Base-by-base conservation (phyloP, 768 basidiomycete genomes). In the Mycena amicta region DNA sequence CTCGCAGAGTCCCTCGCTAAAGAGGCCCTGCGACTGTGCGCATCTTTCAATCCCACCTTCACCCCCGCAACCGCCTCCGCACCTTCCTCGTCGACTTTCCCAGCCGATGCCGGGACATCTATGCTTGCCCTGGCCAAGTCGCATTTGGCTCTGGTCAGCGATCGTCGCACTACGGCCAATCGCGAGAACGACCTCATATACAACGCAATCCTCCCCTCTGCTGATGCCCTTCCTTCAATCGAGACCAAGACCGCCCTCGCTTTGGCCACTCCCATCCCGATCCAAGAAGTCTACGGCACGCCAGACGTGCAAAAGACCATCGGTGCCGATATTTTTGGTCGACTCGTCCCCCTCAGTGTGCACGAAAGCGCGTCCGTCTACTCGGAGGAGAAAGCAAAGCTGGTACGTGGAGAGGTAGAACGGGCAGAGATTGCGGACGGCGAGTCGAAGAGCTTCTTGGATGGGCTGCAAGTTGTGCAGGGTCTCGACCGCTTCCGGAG, bases 101-200 rank as follows among this genome's bases (percentile, higher is more conserved):
- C 95, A 15, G 77, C 92, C 5, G 97, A 99, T 68, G 87, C 94
- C 0, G 90, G 87, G 0, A 74, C 88, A 4, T 85, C 91, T 41
- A 82, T 98, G 52, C 74, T 81, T 27, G 94, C 95, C 52, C 88
- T 94, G 51, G 87, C 89, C 6, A 97, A 96, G 70, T 81, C 87
- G 0, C 94, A 95, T 62, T 77, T 88, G 3, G 83, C 89, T 4
- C 76, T 95, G 45, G 89, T 90, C 66, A 77, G 83, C 0, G 94
- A 96, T 63, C 85, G 83, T 58, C 87, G 85, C 68, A 75, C 73
- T 52, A 90, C 93, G 61, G 91, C 91, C 0, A 81, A 83, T 53
- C 87, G 90, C 53, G 95, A 97, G 75, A 98, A 98, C 72, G 96
- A 98, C 69, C 84, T 99, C 52, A 96, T 99, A 63, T 99, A 99